Percentiles rank a stretch among this genome's conserved stretches.
Conservation (phyloP, 441 rosid genomes). For the Raphanus hybrid region DNA sequence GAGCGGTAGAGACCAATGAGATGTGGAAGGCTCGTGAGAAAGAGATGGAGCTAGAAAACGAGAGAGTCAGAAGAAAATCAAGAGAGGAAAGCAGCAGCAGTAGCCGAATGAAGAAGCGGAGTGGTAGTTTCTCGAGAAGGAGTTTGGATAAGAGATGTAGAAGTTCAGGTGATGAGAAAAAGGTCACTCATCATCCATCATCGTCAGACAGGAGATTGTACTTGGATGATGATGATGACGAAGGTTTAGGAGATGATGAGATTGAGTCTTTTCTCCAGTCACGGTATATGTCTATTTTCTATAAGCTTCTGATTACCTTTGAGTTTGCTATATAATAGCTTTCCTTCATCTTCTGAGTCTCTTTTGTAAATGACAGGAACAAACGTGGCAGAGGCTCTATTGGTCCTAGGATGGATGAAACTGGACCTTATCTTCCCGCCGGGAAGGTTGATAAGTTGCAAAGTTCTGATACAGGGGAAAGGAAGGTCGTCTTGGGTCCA, state of each 20-base stretch:
- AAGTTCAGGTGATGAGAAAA: slow-evolving; percentile 30
- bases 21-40: slow-evolving; percentile 83
- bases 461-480: slow-evolving; percentile 37
- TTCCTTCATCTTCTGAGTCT: neutral
- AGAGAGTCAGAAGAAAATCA: slow-evolving; percentile 52
- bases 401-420: slow-evolving; percentile 93
- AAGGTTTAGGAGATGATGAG: slow-evolving; percentile 71
- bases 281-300: slow-evolving; percentile 49
- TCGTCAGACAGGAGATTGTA: slow-evolving; percentile 39
- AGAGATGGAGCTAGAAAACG: slow-evolving; percentile 63
- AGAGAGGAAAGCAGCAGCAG: slow-evolving; percentile 46
- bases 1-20: slow-evolving; percentile 80
- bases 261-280: slow-evolving; percentile 72
- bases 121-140: slow-evolving; percentile 23
- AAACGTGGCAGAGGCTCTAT: slow-evolving; percentile 85
- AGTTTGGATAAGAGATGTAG: slow-evolving; percentile 29
- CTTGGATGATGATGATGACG: slow-evolving; percentile 40
- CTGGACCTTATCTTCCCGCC: slow-evolving; percentile 70
- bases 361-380: slow-evolving; percentile 18
- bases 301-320: neutral
- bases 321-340: slow-evolving; percentile 12
- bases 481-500: slow-evolving; percentile 35
- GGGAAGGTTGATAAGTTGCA: slow-evolving; percentile 11
- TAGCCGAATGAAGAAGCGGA: slow-evolving; percentile 43
- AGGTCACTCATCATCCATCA: slow-evolving; percentile 34